A percentile compares a stretch with the other conserved stretches of the same genome.
Evolutionary conservation across 73 alveolate species (phyloP).

Genomic region (Paramecium sonneborni): DNA sequence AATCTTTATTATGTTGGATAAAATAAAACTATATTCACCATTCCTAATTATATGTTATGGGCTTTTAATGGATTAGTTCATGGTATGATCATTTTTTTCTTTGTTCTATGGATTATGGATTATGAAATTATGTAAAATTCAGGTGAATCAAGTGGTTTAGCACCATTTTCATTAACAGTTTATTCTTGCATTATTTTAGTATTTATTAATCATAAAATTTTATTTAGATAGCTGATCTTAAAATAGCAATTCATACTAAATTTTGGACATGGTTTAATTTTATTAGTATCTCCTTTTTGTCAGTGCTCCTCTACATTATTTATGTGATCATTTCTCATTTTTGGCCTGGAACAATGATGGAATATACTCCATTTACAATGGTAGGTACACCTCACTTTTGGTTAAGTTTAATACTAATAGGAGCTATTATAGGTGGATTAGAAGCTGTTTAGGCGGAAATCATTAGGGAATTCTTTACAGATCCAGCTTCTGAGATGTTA

Average conservation of each 20-base stretch:
- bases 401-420: neutral
- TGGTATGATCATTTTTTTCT: slow-evolving; percentile 55
- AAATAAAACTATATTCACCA: slow-evolving; percentile 35
- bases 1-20: slow-evolving; percentile 58
- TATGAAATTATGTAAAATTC: neutral
- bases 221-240: slow-evolving; percentile 64
- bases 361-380: slow-evolving; percentile 49
- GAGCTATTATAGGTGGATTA: neutral
- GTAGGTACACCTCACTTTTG: slow-evolving; percentile 23
- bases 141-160: slow-evolving; percentile 47
- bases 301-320: slow-evolving; percentile 17
- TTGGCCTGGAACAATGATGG: slow-evolving; percentile 36
- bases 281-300: neutral
- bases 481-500: neutral
- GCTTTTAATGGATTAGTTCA: slow-evolving; percentile 49
- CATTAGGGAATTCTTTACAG: neutral
- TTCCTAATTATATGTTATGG: slow-evolving; percentile 51
- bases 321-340: slow-evolving; percentile 39
- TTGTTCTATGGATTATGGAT: slow-evolving; percentile 26
- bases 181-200: slow-evolving; percentile 36
- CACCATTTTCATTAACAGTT: slow-evolving; percentile 36
- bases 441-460: neutral
- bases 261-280: slow-evolving; percentile 58
- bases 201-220: neutral
- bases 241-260: slow-evolving; percentile 45